Evolutionary conservation across 73 alveolate species (phyloP), one percentile per base, ranked within the genome.

Genomic region (Paramecium tetraurelia): DNA sequence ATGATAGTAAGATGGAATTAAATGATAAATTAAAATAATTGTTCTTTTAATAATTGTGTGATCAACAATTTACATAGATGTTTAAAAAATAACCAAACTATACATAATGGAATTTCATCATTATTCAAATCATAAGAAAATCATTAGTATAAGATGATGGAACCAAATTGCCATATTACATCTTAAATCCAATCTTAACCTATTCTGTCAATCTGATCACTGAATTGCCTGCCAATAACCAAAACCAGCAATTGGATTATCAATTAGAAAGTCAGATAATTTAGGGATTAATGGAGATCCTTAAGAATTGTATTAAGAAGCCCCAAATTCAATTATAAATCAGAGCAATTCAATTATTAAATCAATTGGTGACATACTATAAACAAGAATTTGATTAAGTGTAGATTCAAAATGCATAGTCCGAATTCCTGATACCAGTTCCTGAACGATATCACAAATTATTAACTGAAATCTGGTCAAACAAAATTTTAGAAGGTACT

Each of bases 361-460:
- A 80, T 80, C 10, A 20, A 21, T 44, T 80, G 14, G 57, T 27
- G 11, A 11, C 75, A 11, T 80, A 44, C 16, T 80, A 44, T 80
- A 80, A 80, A 80, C 10, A 40, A 18, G 90, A 80, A 35, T 80
- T 40, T 80, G 90, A 80, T 80, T 41, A 41, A 14, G 75, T 80
- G 10, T 12, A 40, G 24, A 10, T 80, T 2, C 18, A 80, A 24
- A 80, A 80, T 80, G 90, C 90, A 1, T 46, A 80, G 18, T 44
- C 46, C 16, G 90, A 80, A 80, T 80, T 24, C 24, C 7, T 80
- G 8, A 80, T 80, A 43, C 72, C 70, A 80, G 70, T 80, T n/a
- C 90, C 90, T 20, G 90, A 80, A 80, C 7, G 90, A 35, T 80
- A 80, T 80, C 90, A 80, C 16, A 80, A 80, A 48, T 3, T 80